Evolutionary conservation across 2,329 filamentous ascomycete genomes (phyloP), one percentile per base, ranked within the genome.

Genomic region (Colletotrichum viniferum): DNA sequence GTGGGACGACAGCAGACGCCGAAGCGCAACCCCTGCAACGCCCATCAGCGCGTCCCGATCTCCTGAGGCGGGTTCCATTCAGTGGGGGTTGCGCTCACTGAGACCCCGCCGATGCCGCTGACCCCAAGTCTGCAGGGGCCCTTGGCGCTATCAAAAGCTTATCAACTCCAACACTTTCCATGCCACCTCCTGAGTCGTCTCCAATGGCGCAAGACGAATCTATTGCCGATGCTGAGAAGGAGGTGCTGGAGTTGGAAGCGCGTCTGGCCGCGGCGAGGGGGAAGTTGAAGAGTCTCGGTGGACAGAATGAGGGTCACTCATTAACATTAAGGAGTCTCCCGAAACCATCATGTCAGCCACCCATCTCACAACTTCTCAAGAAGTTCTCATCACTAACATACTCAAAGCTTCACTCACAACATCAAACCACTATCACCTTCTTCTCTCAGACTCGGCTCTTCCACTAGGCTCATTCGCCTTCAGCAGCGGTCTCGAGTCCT

Each of bases 381-480:
- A 32, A 66, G 38, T 48, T n/a, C 14, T 26, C 67, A 72, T 56
- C 28, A 73, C 77, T 63, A 48, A 73, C 30, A 65, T 1, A 9
- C 13, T 2, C 10, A 60, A 56, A 61, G 56, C 56, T 12, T 71
- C 77, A 73, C 62, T 69, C 69, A 52, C 65, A 4, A 48, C 28
- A 4, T 30, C 58, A 28, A 81, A 89, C 32, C 95, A 96, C 84
- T 93, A 94, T 78, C 90, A 96, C 48, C 90, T 96, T 36, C 88
- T 97, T 5, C 92, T 96, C 64, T 92, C 95, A 63, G 95, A 97
- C 86, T 96, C 95, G 2, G 94, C 94, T 16, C 90, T 97, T 4
- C 95, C 95, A 1, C 88, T 97, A 0, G 95, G 95, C 73, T 95
- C 94, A n/a, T 97, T 97, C 85, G 95, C 95, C 80, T 97, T 96